Base-by-base conservation (phyloP, 192 early-diverging fungal genomes). In the Coemansia sp. region DNA sequence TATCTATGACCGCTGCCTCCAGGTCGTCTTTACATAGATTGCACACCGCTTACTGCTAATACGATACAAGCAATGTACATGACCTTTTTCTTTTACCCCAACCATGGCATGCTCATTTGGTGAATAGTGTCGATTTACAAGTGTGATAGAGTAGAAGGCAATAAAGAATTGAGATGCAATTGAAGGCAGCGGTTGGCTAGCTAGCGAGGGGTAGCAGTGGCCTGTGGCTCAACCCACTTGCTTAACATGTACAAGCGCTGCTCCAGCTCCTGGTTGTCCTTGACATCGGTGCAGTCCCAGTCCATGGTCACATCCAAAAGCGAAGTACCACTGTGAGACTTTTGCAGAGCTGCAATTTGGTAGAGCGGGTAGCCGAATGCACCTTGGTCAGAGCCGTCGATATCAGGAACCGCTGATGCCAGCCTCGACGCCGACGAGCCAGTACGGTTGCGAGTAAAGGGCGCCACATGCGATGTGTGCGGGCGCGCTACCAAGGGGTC, bases 231-330 rank as follows among this genome's bases (percentile, higher is more conserved):
- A n/a, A 82, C 59, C 80, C 80, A 82, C 59, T 74, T 82, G 74
- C 80, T 82, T 30, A 82, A 71, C 71, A 75, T 69, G 22, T 76
- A 82, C 29, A 82, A 69, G 13, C 73, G 70, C 74, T 82, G 80
- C 59, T 82, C 80, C 10, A 82, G 69, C 70, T 82, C 80, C 52
- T 82, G 80, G 63, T 82, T 82, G 62, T 82, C 80, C 53, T 82
- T 82, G 35, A 76, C 65, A 30, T 82, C 80, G 8, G 71, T 69
- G 35, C 74, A 76, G 32, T 82, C 80, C 80, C 68, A 71, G 52
- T 75, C 80, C 71, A 82, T 76, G 27, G 80, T 76, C 16, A 67
- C 67, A 60, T 76, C 71, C 65, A 76, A 11, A 5, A 75, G 59
- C 50, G 74, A 45, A 20, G 65, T 24, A 3, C 70, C 61, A 15